Conservation (phyloP, 495 filamentous ascomycete genomes). For the Amorphotheca resinae region DNA sequence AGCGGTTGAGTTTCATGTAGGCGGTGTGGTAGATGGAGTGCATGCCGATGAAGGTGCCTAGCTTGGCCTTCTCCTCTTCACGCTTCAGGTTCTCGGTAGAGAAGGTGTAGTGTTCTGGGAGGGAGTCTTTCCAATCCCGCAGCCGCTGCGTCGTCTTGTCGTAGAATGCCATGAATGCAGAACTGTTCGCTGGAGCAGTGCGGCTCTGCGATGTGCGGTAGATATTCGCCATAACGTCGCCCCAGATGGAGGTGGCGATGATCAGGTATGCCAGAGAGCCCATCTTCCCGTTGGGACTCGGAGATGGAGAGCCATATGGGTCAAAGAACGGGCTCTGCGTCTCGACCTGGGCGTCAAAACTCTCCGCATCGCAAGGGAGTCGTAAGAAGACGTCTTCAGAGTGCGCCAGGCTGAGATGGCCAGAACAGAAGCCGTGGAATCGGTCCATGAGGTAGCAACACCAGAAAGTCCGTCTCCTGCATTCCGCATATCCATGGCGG, state of each 20-base stretch:
- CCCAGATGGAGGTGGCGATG: constrained; percentile 49
- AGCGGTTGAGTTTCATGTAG: constrained; percentile 49
- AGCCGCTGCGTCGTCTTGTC: constrained; percentile 33
- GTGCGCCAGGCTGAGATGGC: constrained; percentile 31
- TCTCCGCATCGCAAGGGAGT: constrained; percentile 44
- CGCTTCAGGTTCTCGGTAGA: constrained; percentile 37
- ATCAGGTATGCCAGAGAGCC: constrained; percentile 49
- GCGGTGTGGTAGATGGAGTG: constrained; percentile 51
- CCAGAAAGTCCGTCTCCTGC: constrained; percentile 57
- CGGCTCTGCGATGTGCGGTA: constrained; percentile 41
- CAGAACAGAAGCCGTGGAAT: constrained; percentile 43
- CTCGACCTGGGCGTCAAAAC: constrained; percentile 43
- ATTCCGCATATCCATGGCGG: constrained; percentile 46
- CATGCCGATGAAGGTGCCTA: constrained; percentile 42
- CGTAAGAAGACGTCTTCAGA: constrained; percentile 48
- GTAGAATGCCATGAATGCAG: constrained; percentile 30
- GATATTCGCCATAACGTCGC: constrained; percentile 46
- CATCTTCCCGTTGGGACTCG: constrained; percentile 19
- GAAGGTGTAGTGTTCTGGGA: constrained; percentile 30
- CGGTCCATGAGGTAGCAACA: constrained; percentile 51
- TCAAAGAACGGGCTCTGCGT: constrained; percentile 45
- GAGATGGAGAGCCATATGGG: constrained; percentile 23
- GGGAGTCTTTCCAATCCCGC: constrained; percentile 38
- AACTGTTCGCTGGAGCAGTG: constrained; percentile 19
- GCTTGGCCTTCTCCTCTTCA: constrained; percentile 32